Base-by-base conservation (phyloP, 257 asterid species). In the Solanum stenotomum region DNA sequence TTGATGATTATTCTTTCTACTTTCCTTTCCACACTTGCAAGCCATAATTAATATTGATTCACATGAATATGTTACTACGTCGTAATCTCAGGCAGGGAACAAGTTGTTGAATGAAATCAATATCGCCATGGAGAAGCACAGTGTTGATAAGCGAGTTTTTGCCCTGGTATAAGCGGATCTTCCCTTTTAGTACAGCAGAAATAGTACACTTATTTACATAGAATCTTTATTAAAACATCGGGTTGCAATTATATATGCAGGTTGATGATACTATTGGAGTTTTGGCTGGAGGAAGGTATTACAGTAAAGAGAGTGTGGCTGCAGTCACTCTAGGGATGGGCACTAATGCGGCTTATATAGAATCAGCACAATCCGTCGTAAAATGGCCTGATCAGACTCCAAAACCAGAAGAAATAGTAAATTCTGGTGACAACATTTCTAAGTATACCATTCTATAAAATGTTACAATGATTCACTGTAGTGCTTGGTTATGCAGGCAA, bases 211-310 rank as follows among this genome's bases (percentile, higher is more conserved):
- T 49, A 42, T 87, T 68, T 61, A 71, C 52, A 33, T 29, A 70
- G n/a, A 61, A 44, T n/a, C 27, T 37, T 74, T 7, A 61, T 77
- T 31, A 15, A 61, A 15, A 33, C 16, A 18, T n/a, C 29, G 74
- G 74, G 20, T 40, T 46, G 40, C 82, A 23, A 86, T 77, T 8
- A 22, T 34, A 34, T 34, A 34, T 59, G 76, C 90, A 95, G 98
- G 96, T 91, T 35, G 93, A 92, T 89, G 97, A 94, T 87, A 94
- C 96, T 31, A 90, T 95, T 67, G 98, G 98, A 71, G 90, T 93
- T 91, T 93, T 96, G 87, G 98, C 98, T 23, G 98, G 98, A 88
- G 98, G 95, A 35, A 93, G 95, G 90, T 96, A 96, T 71, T 94
- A 93, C 90, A 94, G 89, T 90, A 90, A 89, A 90, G 98, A 94